Percentiles rank a stretch among this genome's conserved stretches.
These are phyloP conservation scores for Monosporascus sp. DNA, from an alignment of 2,329 filamentous ascomycete genomes.

Conservation along the genomic window DNA sequence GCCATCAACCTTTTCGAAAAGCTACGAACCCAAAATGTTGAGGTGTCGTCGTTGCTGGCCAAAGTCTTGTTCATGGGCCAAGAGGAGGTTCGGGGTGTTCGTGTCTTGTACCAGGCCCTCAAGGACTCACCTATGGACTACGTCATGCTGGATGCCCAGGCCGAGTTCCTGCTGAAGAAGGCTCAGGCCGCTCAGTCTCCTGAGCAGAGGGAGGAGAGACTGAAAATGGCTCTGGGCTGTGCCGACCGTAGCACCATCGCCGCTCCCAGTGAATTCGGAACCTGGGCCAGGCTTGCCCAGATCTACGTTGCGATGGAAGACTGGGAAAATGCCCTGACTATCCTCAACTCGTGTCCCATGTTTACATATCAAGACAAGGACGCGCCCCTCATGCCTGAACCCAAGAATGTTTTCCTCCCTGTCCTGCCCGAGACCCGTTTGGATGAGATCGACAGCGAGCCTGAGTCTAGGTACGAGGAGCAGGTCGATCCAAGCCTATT, in stretches of 20 bases:
- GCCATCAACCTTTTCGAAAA: conserved; percentile 98
- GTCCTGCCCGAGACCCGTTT: conserved; percentile 83
- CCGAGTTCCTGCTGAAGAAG: conserved; percentile 86
- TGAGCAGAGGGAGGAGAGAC: conserved; percentile 58
- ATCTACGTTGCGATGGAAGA: conserved; percentile 92
- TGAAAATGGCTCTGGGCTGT: conserved; percentile 84
- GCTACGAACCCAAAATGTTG: conserved; percentile 80
- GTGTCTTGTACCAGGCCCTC: conserved; percentile 80
- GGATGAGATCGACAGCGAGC: conserved; percentile 93
- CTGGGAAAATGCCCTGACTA: conserved; percentile 93
- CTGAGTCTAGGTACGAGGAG: conserved; percentile 74
- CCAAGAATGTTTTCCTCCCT: conserved; percentile 80
- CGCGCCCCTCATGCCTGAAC: conserved; percentile 88
- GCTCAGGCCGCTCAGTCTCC: conserved; percentile 52
- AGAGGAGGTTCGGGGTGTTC: conserved; percentile 93
- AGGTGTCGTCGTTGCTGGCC: conserved; percentile 88
- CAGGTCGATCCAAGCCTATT: conserved; percentile 82
- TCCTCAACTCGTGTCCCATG: conserved; percentile 98
- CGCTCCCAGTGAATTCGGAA: conserved; percentile 93
- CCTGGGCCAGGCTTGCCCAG: conserved; percentile 90
- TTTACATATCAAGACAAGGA: conserved; percentile 99
- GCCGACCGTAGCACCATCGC: conserved; percentile 93
- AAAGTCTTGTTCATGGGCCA: conserved; percentile 91
- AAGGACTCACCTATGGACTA: conserved; percentile 97
- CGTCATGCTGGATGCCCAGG: conserved; percentile 89